Evolutionary conservation across 2,329 filamentous ascomycete species (phyloP), one percentile per base, ranked within the genome.

Genomic region (Aspergillus persii): DNA sequence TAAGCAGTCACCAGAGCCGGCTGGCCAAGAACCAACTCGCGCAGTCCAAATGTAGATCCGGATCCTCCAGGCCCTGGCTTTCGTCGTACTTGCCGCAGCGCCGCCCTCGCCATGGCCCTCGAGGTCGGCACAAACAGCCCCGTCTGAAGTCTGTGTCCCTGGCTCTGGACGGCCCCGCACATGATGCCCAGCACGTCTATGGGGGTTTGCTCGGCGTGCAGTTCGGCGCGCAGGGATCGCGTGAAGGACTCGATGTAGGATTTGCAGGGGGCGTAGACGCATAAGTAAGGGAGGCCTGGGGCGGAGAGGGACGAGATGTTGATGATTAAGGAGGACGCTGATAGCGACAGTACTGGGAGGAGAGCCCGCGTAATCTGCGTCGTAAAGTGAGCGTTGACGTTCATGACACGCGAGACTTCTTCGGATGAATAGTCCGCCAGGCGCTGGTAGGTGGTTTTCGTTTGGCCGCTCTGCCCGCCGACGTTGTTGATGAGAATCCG

Each of bases 401-500:
- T 77, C 56, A 84, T 70, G 27, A 78, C 74, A n/a, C 61, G 62
- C 57, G 79, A 72, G 58, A 83, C 69, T 33, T 80, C 71, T 0
- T 71, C 64, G 15, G 71, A 66, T 0, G 73, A 68, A 9, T 71
- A 71, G 2, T 76, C 67, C 11, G 74, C 68, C 4, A 84, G 67
- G 2, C 73, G 63, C 3, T 67, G 68, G 58, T 74, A 81, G 18
- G 64, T 62, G 12, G 6, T 8, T 6, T 8, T 26, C 3, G 44
- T 47, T 23, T 47, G 44, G 12, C 47, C 61, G 60, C 3, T 72
- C 68, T 57, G 71, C 54, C 81, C 81, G 23, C 84, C 84, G 0
- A 83, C 80, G 68, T 86, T 86, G 71, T 86, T 86, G 65, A 87
- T 69, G 27, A 87, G 71, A 2, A 86, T 71, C 1, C 80, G 84